These are phyloP conservation scores for Antitrichia curtipendula DNA, from an alignment of 225 moss, liverwort and hornwort species.

Conservation along the genomic window DNA sequence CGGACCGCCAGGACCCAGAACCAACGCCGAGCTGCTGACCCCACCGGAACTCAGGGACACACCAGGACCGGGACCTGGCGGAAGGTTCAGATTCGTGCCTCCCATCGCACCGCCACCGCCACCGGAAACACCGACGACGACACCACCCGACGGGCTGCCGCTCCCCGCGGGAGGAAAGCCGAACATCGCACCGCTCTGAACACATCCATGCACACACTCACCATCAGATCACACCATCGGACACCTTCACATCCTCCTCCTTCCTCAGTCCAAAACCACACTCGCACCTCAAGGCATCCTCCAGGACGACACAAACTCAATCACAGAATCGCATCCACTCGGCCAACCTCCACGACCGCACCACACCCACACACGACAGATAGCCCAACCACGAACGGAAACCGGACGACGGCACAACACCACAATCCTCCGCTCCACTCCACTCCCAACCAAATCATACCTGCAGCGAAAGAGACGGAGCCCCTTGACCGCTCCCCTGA, in stretches of 20 bases:
- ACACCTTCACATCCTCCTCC: neutral
- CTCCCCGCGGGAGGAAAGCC: slow-evolving; percentile 32
- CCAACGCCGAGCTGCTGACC: slow-evolving; percentile 4
- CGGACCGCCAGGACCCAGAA: slow-evolving; percentile 12
- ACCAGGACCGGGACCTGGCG: slow-evolving; percentile 17
- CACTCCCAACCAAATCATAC: neutral
- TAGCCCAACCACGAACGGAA: too few species aligned
- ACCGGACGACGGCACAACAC: neutral
- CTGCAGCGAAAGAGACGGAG: slow-evolving; percentile 40
- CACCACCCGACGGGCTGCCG: slow-evolving; percentile 13
- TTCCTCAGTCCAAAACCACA: neutral
- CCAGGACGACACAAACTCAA: neutral
- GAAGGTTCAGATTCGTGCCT: slow-evolving; percentile 18
- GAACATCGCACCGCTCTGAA: slow-evolving; percentile 35
- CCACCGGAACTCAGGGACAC: neutral
- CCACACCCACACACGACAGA: neutral
- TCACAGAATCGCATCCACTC: neutral
- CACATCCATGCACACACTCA: neutral
- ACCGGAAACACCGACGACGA: neutral
- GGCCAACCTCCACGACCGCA: neutral
- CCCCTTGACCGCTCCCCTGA: slow-evolving; percentile 12
- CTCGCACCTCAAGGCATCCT: neutral
- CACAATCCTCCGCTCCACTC: neutral
- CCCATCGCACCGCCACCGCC: neutral
- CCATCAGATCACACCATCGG: neutral